Base-by-base conservation (phyloP, 2,329 filamentous ascomycete genomes). In the Colletotrichum neosansevieriae region DNA sequence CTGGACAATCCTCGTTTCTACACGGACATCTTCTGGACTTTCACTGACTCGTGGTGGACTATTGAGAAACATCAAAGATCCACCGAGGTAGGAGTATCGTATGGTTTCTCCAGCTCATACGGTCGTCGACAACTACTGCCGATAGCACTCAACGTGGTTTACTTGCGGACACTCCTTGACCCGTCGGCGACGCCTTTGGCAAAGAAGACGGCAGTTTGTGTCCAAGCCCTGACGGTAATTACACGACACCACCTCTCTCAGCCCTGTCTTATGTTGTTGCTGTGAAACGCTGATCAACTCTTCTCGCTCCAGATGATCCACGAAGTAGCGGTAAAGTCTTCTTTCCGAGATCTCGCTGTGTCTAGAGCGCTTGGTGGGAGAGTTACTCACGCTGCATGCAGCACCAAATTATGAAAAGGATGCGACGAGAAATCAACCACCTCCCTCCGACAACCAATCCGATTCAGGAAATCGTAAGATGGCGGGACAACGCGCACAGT, bases 131-230 rank as follows among this genome's bases (percentile, higher is more conserved):
- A 17, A 6, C 45, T 49, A n/a, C 29, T 29, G 58, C 44, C 44
- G 2, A 51, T 51, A n/a, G 19, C 21, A 10, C 11, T 60, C 42
- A 44, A 60, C 32, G 42, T 60, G 7, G 24, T 38, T 1, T 49
- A 32, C 9, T 9, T 60, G 44, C 58, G 44, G 24, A 40, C 58
- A n/a, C n/a, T 60, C 19, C 21, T 60, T 6, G 47, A 60, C 13
- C 58, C 58, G 17, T 15, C 19, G 38, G 7, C 44, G 13, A 40
- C 58, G 9, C 13, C 32, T 9, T 10, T 29, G 11, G 12, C 38
- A 11, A 58, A 42, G 21, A 58, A 24, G 5, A 19, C 32, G 49
- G 49, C 49, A 9, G 0, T 51, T 15, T 32, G 32, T 3, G 13
- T 36, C 12, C 49, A 51, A 32, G 49, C 49, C 1, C 24, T 42